These are phyloP conservation scores for Panicum hallii DNA, from an alignment of 202 grass and related monocot genomes.

Conservation along the genomic window DNA sequence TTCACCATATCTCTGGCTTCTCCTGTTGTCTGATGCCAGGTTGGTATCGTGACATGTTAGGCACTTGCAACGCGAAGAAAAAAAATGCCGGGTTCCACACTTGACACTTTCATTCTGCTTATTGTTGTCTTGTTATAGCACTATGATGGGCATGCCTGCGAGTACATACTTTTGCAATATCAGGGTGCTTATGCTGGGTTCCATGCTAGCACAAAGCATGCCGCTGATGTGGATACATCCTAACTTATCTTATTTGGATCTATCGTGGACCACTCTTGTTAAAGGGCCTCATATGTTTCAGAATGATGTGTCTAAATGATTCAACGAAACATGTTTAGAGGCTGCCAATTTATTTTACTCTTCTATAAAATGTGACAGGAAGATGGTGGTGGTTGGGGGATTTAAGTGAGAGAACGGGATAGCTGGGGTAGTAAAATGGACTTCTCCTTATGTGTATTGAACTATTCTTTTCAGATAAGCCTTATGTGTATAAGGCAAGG, in stretches of 20 bases:
- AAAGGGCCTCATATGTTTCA: neutral
- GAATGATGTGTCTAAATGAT: neutral
- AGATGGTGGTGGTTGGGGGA: neutral
- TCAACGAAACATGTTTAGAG: neutral
- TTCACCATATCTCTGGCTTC: neutral
- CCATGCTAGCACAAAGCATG: neutral
- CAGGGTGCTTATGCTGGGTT: neutral
- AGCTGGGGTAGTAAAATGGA: neutral
- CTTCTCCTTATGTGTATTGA: neutral
- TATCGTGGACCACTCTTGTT: neutral
- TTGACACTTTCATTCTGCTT: neutral
- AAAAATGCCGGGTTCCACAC: neutral
- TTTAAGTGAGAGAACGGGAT: neutral
- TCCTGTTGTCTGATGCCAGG: neutral
- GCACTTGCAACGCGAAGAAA: neutral
- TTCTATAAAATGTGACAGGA: neutral
- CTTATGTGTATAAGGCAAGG: constrained; percentile 40
- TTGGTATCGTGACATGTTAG: neutral
- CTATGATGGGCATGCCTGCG: neutral
- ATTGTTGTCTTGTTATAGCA: neutral
- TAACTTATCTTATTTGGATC: neutral
- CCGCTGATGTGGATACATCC: neutral
- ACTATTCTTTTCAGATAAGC: constrained; percentile 40
- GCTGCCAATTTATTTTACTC: neutral
- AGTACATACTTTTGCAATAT: neutral